Evolutionary conservation across 1,284 basidiomycete genomes (phyloP).

Genomic region (Rhodotorula sp.): DNA sequence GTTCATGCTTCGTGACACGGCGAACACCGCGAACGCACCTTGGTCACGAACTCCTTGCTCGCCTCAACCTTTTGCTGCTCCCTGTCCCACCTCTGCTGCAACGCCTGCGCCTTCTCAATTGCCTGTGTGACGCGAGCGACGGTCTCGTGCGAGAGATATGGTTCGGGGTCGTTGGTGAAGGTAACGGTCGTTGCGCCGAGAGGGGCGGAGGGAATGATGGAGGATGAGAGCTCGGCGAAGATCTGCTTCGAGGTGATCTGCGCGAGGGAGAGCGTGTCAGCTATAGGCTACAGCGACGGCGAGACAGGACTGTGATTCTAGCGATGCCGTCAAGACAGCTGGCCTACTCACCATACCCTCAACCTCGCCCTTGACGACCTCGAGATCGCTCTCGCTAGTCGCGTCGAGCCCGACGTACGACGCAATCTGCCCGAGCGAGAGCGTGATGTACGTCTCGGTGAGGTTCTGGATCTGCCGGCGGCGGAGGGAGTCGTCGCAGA

Average conservation of each 20-base stretch:
- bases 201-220: neutral
- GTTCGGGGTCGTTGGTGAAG: slow-evolving; percentile 36
- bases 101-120: slow-evolving; percentile 17
- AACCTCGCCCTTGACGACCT: slow-evolving; percentile 60
- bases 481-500: slow-evolving; percentile 64
- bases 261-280: neutral
- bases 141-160: slow-evolving; percentile 29
- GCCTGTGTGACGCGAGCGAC: slow-evolving; percentile 24
- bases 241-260: slow-evolving; percentile 23
- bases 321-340: neutral
- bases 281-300: neutral
- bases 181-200: slow-evolving; percentile 14
- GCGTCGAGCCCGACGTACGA: slow-evolving; percentile 58
- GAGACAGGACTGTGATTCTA: neutral
- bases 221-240: slow-evolving; percentile 15
- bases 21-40: slow-evolving; percentile 15
- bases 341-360: slow-evolving; percentile 64
- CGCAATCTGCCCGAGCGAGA: slow-evolving; percentile 67
- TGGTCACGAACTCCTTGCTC: slow-evolving; percentile 33
- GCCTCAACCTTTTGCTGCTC: slow-evolving; percentile 15
- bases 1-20: neutral
- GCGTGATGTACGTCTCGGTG: slow-evolving; percentile 71
- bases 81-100: slow-evolving; percentile 6
- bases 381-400: slow-evolving; percentile 48
- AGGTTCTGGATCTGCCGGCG: slow-evolving; percentile 72